A percentile compares a stretch with the other conserved stretches of the same genome.
Conservation (phyloP, 495 filamentous ascomycete species). For the Xylaria flabelliformis region DNA sequence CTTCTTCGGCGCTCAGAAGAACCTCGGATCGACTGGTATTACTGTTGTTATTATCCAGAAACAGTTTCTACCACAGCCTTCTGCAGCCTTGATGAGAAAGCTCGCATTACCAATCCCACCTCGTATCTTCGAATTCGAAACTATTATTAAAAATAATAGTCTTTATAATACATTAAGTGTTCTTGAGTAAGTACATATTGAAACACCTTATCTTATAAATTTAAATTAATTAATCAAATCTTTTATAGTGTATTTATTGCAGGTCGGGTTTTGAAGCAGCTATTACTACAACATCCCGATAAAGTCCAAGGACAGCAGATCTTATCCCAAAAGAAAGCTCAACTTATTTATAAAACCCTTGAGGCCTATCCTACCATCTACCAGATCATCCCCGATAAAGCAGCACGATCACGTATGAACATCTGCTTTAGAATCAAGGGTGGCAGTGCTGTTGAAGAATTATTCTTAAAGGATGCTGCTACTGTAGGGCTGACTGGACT, state of each 20-base stretch:
- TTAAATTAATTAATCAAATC: too few relatives aligned
- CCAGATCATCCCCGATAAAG: slow-evolving; percentile 69
- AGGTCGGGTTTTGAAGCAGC: slow-evolving; percentile 69
- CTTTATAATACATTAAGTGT: slow-evolving; percentile 88
- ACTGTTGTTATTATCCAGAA: slow-evolving; percentile 79
- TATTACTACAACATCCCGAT: slow-evolving; percentile 59
- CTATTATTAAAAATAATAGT: slow-evolving; percentile 73
- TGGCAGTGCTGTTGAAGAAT: slow-evolving; percentile 59
- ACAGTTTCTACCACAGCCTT: slow-evolving; percentile 65
- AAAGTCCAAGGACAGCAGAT: slow-evolving; percentile 68
- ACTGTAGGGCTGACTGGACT: slow-evolving; percentile 65
- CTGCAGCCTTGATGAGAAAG: slow-evolving; percentile 62
- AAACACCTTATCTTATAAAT: not conserved
- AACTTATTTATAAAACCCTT: slow-evolving; percentile 69
- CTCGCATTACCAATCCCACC: slow-evolving; percentile 71
- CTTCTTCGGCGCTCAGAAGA: slow-evolving; percentile 80
- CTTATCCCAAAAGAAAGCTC: slow-evolving; percentile 67
- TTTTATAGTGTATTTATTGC: slow-evolving; percentile 68
- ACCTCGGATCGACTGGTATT: slow-evolving; percentile 77
- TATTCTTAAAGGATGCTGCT: slow-evolving; percentile 70
- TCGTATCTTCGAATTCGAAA: slow-evolving; percentile 72
- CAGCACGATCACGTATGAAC: slow-evolving; percentile 79
- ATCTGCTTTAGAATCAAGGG: slow-evolving; percentile 73
- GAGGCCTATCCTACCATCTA: slow-evolving; percentile 64
- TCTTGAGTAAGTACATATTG: slow-evolving; percentile 59